Conservation (phyloP, 371 early-diverging fungal genomes). For the Mucor indicus region DNA sequence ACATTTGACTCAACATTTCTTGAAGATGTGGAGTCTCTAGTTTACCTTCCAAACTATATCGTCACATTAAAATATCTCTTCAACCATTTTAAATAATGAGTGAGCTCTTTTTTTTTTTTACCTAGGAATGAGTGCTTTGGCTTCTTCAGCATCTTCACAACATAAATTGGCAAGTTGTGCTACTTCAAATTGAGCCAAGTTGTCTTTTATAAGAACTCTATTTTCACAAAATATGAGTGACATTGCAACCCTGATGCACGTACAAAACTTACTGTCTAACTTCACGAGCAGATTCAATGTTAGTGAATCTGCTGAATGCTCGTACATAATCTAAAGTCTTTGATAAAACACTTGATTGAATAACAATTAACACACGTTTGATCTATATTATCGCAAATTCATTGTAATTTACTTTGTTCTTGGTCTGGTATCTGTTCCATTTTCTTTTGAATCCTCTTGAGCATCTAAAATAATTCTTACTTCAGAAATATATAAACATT, state of each 20-base stretch:
- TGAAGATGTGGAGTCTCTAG: slow-evolving; percentile 47
- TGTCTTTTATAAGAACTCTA: slow-evolving; percentile 55
- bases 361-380: background rate
- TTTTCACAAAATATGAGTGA: too few species aligned
- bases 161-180: slow-evolving; percentile 89
- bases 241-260: too few species aligned
- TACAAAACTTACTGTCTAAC: slow-evolving; percentile 65
- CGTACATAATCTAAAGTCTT: slow-evolving; percentile 82
- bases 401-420: slow-evolving; percentile 33
- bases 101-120: slow-evolving; percentile 15
- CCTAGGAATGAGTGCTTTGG: slow-evolving; percentile 82
- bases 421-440: slow-evolving; percentile 30
- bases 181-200: slow-evolving; percentile 77
- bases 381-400: background rate
- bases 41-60: slow-evolving; percentile 19
- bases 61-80: background rate
- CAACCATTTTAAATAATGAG: background rate
- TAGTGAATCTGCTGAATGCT: slow-evolving; percentile 78
- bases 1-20: slow-evolving; percentile 69
- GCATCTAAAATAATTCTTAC: slow-evolving; percentile 79
- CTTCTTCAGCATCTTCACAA: slow-evolving; percentile 87
- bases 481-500: slow-evolving; percentile 86
- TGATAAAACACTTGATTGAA: slow-evolving; percentile 59
- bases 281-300: slow-evolving; percentile 82
- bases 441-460: slow-evolving; percentile 47